These are phyloP conservation scores for Manihot esculenta DNA, from an alignment of 441 rosid species.

Conservation along the genomic window DNA sequence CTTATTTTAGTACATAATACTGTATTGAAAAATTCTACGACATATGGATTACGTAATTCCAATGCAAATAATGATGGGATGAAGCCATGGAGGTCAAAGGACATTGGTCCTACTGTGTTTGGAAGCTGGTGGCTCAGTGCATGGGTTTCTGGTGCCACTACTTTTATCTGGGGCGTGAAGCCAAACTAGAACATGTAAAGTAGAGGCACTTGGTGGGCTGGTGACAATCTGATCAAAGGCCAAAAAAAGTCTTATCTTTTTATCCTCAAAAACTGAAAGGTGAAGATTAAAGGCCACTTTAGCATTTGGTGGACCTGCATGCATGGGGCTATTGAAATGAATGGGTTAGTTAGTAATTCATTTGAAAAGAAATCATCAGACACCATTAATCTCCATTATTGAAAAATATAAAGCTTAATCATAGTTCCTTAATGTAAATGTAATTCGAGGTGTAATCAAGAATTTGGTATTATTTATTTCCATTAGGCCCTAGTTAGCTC, in stretches of 20 bases:
- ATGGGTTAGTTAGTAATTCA: no score
- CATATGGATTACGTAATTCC: neutral
- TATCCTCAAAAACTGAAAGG: neutral
- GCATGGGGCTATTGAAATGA: no score
- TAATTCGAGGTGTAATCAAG: slow-evolving; percentile 17
- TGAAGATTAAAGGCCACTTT: slow-evolving; percentile 1
- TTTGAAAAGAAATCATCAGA: slow-evolving; percentile 9
- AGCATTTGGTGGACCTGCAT: neutral
- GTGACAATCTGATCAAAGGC: slow-evolving; percentile 19
- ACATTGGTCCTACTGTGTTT: slow-evolving; percentile 21
- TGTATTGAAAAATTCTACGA: slow-evolving; percentile 14
- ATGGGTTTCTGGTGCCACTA: slow-evolving; percentile 33
- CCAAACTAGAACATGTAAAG: slow-evolving; percentile 20
- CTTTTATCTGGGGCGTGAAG: slow-evolving; percentile 21
- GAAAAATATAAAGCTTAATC: slow-evolving; percentile 21
- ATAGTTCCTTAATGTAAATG: slow-evolving; percentile 8
- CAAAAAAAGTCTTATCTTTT: slow-evolving; percentile 10
- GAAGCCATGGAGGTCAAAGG: slow-evolving; percentile 24
- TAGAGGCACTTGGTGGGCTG: no score
- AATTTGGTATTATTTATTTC: no score
- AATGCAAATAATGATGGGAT: neutral
- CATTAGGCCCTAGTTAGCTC: neutral
- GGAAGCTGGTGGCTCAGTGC: slow-evolving; percentile 22
- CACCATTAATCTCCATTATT: slow-evolving; percentile 22
- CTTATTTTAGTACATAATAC: no score